Conservation (phyloP, 2,329 filamentous ascomycete species). For the Mollisiaceae sp. region DNA sequence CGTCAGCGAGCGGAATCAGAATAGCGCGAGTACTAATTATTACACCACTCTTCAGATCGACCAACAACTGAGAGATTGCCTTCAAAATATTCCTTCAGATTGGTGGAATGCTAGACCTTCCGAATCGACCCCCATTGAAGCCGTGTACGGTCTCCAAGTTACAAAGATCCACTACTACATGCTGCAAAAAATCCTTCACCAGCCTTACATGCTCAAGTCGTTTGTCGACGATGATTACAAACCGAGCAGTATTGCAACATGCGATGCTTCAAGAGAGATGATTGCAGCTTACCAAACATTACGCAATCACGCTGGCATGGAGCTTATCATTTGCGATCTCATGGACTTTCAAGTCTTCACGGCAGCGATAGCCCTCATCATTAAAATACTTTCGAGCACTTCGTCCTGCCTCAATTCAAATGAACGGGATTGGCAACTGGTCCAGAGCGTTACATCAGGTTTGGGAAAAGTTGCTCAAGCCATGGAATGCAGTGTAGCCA, state of each 20-base stretch:
- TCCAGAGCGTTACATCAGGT: conserved; percentile 37
- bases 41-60: conserved; percentile 48
- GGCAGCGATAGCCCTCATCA: conserved; percentile 49
- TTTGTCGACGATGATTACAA: conserved; percentile 43
- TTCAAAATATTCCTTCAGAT: conserved; percentile 39
- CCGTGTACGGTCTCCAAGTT: conserved; percentile 36
- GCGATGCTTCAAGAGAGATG: conserved; percentile 50
- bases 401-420: background rate
- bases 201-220: conserved; percentile 52
- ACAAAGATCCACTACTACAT: conserved; percentile 49
- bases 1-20: conserved; percentile 50
- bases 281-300: conserved; percentile 44
- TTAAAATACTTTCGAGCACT: conserved; percentile 47
- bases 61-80: conserved; percentile 46
- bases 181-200: conserved; percentile 48
- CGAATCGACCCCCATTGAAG: conserved; percentile 10
- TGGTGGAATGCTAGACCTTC: conserved; percentile 40
- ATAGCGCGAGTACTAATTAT: conserved; percentile 42
- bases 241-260: conserved; percentile 44
- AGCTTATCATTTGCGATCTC: conserved; percentile 50
- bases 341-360: conserved; percentile 55
- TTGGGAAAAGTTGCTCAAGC: conserved; percentile 43
- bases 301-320: conserved; percentile 38
- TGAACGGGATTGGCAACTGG: background rate
- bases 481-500: conserved; percentile 49